phyloP scores from a whole-genome alignment of 345 rosid species.

The Lagerstroemia speciosa region DNA sequence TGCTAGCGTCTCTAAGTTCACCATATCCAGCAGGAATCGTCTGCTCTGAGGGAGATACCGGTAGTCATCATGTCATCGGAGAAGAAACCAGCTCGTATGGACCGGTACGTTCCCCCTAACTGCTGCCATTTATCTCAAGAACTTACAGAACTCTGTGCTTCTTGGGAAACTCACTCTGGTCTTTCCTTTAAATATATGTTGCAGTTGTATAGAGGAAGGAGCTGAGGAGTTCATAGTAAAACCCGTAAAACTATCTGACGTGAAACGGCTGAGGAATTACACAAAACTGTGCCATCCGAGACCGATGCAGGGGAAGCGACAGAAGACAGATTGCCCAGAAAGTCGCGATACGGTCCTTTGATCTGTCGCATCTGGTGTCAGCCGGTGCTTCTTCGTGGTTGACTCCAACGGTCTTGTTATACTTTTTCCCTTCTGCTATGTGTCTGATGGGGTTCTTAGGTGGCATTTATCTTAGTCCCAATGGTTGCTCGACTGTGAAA shows the following conservation, averaged over 20 bases:
- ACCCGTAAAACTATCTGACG: slow-evolving; percentile 87
- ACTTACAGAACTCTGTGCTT: neutral
- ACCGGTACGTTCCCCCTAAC: slow-evolving; percentile 32
- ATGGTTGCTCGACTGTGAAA: no score
- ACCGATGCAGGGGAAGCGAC: no score
- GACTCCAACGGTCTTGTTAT: no score
- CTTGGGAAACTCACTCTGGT: neutral
- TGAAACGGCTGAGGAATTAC: slow-evolving; percentile 34
- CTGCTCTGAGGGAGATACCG: slow-evolving; percentile 60
- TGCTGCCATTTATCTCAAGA: neutral
- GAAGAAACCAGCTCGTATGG: slow-evolving; percentile 62
- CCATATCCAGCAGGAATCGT: slow-evolving; percentile 49
- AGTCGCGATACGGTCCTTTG: no score
- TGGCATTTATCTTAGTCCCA: no score
- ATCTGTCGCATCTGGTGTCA: no score
- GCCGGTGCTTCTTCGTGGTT: no score
- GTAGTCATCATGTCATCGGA: slow-evolving; percentile 96
- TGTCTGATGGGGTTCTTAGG: no score
- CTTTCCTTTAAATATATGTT: neutral
- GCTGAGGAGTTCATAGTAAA: slow-evolving; percentile 84
- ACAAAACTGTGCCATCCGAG: no score
- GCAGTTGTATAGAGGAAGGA: slow-evolving; percentile 88
- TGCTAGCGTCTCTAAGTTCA: neutral
- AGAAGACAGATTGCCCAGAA: no score
- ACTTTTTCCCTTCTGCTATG: no score